A percentile compares a stretch with the other conserved stretches of the same genome.
Evolutionary conservation across 2,329 filamentous ascomycete species (phyloP).

Genomic region (Aspergillus sergii): DNA sequence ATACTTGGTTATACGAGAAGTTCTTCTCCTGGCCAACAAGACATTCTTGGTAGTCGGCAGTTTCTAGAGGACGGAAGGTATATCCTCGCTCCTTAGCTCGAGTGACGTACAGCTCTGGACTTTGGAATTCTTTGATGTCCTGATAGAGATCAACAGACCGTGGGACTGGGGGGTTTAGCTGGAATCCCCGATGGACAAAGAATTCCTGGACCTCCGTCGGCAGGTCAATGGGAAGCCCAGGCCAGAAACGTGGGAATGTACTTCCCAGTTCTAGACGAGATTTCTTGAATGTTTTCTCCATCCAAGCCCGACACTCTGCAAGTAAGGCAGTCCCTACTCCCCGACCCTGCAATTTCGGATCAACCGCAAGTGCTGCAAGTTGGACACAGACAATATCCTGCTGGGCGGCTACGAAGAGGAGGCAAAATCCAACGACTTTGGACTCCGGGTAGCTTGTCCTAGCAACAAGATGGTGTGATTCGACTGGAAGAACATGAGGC

Average conservation of each 20-base stretch:
- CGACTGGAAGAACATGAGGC: slow-evolving; percentile 16
- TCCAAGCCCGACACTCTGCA: slow-evolving; percentile 29
- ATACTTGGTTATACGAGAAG: slow-evolving; percentile 40
- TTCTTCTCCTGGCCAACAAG: slow-evolving; percentile 43
- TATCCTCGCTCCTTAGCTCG: slow-evolving; percentile 38
- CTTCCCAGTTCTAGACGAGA: slow-evolving; percentile 30
- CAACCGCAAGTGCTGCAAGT: slow-evolving; percentile 43
- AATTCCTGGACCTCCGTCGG: slow-evolving; percentile 39
- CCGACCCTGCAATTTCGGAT: slow-evolving; percentile 35
- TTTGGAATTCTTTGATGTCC: slow-evolving; percentile 39
- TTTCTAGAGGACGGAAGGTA: slow-evolving; percentile 39
- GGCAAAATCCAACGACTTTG: slow-evolving; percentile 40
- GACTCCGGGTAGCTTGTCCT: slow-evolving; percentile 15
- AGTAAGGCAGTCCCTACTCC: slow-evolving; percentile 45
- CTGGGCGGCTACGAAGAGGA: slow-evolving; percentile 35
- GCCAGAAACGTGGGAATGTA: slow-evolving; percentile 50
- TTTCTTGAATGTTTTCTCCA: slow-evolving; percentile 28
- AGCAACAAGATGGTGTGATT: slow-evolving; percentile 39
- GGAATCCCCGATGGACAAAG: slow-evolving; percentile 46
- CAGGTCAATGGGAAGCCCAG: slow-evolving; percentile 46
- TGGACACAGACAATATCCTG: slow-evolving; percentile 28
- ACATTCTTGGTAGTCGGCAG: slow-evolving; percentile 43
- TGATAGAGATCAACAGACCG: slow-evolving; percentile 45
- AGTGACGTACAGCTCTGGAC: slow-evolving; percentile 38
- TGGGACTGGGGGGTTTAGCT: slow-evolving; percentile 26